Conservation (phyloP, 805 yeast genomes). For the Starmerella stigmatis region DNA sequence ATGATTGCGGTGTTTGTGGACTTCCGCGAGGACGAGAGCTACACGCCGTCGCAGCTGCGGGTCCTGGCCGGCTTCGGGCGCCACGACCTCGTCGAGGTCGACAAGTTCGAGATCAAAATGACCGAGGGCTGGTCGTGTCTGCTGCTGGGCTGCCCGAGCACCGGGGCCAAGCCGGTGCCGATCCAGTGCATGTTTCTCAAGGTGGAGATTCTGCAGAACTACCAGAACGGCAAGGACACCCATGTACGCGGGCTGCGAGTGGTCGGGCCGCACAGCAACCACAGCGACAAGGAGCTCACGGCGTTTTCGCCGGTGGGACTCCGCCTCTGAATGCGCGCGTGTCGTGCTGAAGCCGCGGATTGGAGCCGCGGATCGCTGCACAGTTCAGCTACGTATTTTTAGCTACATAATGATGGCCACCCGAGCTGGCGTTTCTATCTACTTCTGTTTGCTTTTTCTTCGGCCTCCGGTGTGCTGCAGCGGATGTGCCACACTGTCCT, state of each 20-base stretch:
- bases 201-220: conserved; percentile 59
- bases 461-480: too few relatives aligned
- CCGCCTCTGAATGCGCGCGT: too few relatives aligned
- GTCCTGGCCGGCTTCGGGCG: conserved; percentile 69
- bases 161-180: conserved; percentile 30
- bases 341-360: too few relatives aligned
- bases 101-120: conserved; percentile 46
- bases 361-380: too few relatives aligned
- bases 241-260: conserved; percentile 53
- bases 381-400: too few relatives aligned
- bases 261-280: conserved; percentile 9
- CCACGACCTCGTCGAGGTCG: conserved; percentile 63
- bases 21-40: conserved; percentile 69
- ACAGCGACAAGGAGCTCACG: background rate
- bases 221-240: conserved; percentile 92
- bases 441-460: too few relatives aligned
- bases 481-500: too few relatives aligned
- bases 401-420: too few relatives aligned
- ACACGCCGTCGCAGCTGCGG: conserved; percentile 67
- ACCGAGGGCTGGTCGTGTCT: conserved; percentile 75
- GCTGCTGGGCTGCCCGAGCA: conserved; percentile 29
- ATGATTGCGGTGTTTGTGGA: conserved; percentile 64
- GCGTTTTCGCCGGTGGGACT: background rate
- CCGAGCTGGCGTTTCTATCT: too few relatives aligned
- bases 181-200: conserved; percentile 59